phyloP scores from a whole-genome alignment of 2,329 filamentous ascomycete species.

The Fusarium sp. region DNA sequence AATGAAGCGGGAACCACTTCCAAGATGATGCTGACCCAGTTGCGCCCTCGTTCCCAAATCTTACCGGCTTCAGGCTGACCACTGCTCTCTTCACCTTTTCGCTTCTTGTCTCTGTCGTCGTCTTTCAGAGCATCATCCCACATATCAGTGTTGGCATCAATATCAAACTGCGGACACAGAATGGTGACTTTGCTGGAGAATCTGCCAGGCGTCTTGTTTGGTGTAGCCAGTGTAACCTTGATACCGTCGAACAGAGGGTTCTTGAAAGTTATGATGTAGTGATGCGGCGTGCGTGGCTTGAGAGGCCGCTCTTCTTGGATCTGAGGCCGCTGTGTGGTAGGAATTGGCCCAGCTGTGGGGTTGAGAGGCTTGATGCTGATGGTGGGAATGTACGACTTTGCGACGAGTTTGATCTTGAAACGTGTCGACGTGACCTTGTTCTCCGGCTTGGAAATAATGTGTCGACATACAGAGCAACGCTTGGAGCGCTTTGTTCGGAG shows the following conservation, averaged over 20 bases:
- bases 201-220: constrained; percentile 79
- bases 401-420: constrained; percentile 92
- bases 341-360: constrained; percentile 50
- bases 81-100: constrained; percentile 55
- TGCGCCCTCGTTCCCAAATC: constrained; percentile 93
- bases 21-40: constrained; percentile 94
- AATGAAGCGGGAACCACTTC: constrained; percentile 81
- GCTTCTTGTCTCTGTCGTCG: constrained; percentile 52
- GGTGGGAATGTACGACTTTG: constrained; percentile 86
- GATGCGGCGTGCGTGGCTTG: constrained; percentile 71
- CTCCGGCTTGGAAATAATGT: constrained; percentile 95
- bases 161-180: constrained; percentile 91
- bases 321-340: constrained; percentile 50
- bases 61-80: constrained; percentile 84
- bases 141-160: constrained; percentile 89
- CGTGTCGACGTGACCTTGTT: constrained; percentile 88
- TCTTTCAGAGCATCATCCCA: constrained; percentile 88
- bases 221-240: constrained; percentile 87
- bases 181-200: constrained; percentile 87
- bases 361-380: constrained; percentile 76
- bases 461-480: constrained; percentile 89
- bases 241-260: constrained; percentile 95
- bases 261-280: constrained; percentile 89
- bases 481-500: constrained; percentile 94
- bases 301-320: constrained; percentile 50